Evolutionary conservation across 2,329 filamentous ascomycete genomes (phyloP).

Genomic region (Fonsecaea pedrosoi): DNA sequence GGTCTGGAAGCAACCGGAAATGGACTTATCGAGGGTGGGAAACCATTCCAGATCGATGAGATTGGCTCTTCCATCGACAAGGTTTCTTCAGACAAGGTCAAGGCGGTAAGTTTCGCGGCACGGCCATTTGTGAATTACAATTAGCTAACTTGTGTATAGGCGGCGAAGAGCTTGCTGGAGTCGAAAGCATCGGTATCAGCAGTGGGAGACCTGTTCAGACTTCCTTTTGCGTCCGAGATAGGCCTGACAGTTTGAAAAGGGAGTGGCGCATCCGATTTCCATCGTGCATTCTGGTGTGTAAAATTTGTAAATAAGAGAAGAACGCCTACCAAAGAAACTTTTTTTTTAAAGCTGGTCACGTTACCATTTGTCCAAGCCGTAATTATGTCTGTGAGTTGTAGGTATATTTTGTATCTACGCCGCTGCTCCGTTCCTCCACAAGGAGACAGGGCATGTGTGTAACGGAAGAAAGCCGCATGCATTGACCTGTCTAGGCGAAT

Average conservation of each 20-base stretch:
- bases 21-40: constrained; percentile 79
- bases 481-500: neutral
- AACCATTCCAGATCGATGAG: constrained; percentile 82
- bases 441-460: neutral
- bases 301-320: constrained; percentile 30
- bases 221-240: constrained; percentile 93
- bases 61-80: constrained; percentile 78
- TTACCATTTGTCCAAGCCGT: neutral
- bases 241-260: constrained; percentile 83
- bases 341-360: neutral
- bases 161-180: constrained; percentile 84
- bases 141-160: constrained; percentile 58
- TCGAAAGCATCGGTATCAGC: constrained; percentile 87
- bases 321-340: neutral
- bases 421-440: neutral
- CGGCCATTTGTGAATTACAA: neutral
- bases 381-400: neutral
- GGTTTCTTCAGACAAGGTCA: constrained; percentile 83
- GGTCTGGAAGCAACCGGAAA: constrained; percentile 84
- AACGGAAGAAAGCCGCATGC: neutral
- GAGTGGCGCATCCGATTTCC: constrained; percentile 9
- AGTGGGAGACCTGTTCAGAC: constrained; percentile 87
- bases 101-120: constrained; percentile 66
- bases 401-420: neutral
- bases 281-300: constrained; percentile 20